Evolutionary conservation across 225 moss, liverwort and hornwort genomes (phyloP).

Genomic region (Thuidium tamariscinum): DNA sequence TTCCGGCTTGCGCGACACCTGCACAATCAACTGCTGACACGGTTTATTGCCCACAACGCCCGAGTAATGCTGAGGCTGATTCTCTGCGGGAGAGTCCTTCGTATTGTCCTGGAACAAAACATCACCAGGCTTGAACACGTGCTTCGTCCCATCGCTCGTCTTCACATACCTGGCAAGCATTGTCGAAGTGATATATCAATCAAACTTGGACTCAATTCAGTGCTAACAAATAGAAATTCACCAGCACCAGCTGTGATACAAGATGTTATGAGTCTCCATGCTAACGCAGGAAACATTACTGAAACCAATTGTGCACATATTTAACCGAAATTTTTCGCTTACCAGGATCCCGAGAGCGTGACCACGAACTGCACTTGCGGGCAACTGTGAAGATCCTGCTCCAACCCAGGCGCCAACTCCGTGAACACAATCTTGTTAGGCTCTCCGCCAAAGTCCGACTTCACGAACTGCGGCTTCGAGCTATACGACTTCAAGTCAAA

Average conservation of each 20-base stretch:
- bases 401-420: constrained; percentile 58
- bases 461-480: constrained; percentile 54
- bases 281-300: too few relatives aligned
- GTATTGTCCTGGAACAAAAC: constrained; percentile 88
- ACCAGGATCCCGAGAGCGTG: constrained; percentile 90
- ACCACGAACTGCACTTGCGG: constrained; percentile 87
- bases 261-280: neutral
- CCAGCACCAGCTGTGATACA: too few relatives aligned
- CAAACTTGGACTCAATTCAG: neutral
- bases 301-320: neutral
- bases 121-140: constrained; percentile 64
- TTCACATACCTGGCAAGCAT: constrained; percentile 61
- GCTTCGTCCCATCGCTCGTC: constrained; percentile 68
- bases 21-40: constrained; percentile 78
- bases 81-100: constrained; percentile 39
- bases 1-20: constrained; percentile 60
- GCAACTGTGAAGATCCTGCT: constrained; percentile 71
- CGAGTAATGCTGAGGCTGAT: constrained; percentile 60
- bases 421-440: constrained; percentile 57
- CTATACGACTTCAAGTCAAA: constrained; percentile 49
- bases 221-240: too few relatives aligned
- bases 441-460: constrained; percentile 66
- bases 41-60: constrained; percentile 65
- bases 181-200: neutral
- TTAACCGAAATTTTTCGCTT: neutral